Percentiles rank a stretch among this genome's conserved stretches.
phyloP scores from a whole-genome alignment of 202 grass and related monocot genomes.

The Tripidium arundinaceum region DNA sequence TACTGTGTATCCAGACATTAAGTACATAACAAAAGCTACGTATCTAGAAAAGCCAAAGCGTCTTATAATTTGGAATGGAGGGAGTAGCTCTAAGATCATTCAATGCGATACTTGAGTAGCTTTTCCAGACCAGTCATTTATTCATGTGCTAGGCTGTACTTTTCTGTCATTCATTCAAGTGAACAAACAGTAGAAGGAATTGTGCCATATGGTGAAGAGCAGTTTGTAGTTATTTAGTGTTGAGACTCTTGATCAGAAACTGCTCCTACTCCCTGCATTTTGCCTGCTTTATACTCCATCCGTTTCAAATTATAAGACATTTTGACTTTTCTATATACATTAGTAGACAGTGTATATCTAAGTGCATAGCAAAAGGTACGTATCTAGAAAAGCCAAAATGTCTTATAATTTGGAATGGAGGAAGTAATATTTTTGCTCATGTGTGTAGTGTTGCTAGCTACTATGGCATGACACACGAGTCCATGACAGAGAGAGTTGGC shows the following conservation, averaged over 20 bases:
- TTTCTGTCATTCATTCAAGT: slow-evolving; percentile 9
- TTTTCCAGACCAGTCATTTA: slow-evolving; percentile 6
- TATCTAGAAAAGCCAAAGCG: background rate
- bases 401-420: background rate
- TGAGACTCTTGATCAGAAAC: background rate
- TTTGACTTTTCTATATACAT: background rate
- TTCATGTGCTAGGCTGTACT: background rate
- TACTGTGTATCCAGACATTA: too few relatives aligned
- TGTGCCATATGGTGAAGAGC: background rate
- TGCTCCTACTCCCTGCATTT: background rate
- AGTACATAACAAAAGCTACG: background rate
- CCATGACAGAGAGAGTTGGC: background rate
- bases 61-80: background rate
- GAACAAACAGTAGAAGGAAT: slow-evolving; percentile 1
- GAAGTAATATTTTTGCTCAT: background rate
- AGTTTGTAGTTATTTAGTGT: background rate
- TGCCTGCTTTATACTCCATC: background rate
- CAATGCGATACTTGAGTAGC: background rate
- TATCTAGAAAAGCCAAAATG: background rate
- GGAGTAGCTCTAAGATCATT: background rate
- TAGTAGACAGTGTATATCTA: background rate
- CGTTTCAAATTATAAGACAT: background rate
- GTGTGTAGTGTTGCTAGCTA: slow-evolving; percentile 1
- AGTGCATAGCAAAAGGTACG: too few relatives aligned
- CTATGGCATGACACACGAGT: background rate